Evolutionary conservation across 1,284 basidiomycete genomes (phyloP).

Genomic region (Testicularia cyperi): DNA sequence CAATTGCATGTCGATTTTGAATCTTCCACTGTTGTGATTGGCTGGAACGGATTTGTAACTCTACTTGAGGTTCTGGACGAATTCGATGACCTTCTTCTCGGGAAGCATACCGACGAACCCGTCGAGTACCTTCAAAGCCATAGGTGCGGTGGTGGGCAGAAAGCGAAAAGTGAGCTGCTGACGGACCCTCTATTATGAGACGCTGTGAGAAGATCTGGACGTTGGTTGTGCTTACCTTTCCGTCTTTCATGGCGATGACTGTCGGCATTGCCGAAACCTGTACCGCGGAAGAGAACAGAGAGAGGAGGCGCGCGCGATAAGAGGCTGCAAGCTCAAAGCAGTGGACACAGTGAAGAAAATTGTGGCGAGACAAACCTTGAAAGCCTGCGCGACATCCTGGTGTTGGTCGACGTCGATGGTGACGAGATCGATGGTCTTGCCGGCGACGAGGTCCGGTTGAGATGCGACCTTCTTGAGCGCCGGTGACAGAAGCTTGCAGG

Average conservation of each 20-base stretch:
- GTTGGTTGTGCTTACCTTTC: conserved; percentile 22
- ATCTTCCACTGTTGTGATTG: no score
- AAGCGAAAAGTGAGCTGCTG: no score
- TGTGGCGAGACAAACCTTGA: conserved; percentile 7
- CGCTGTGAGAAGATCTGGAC: no score
- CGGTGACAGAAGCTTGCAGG: conserved; percentile 50
- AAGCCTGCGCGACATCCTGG: conserved; percentile 32
- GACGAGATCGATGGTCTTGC: conserved; percentile 34
- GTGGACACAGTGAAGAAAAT: neutral
- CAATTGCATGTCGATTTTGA: no score
- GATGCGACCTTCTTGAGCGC: conserved; percentile 30
- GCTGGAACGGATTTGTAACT: no score
- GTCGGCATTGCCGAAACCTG: conserved; percentile 46
- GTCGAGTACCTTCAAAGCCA: conserved; percentile 26
- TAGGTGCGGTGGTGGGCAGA: neutral
- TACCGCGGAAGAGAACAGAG: no score
- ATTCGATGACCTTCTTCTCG: conserved; percentile 40
- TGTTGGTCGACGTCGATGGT: conserved; percentile 46
- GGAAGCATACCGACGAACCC: conserved; percentile 47
- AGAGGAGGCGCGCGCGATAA: no score
- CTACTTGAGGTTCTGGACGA: conserved; percentile 41
- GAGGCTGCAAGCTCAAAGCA: no score
- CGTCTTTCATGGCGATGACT: conserved; percentile 40
- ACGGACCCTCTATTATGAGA: no score
- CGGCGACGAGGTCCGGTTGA: conserved; percentile 19